These are phyloP conservation scores for Areca catechu DNA, from an alignment of 176 grass and related monocot species.

Conservation along the genomic window DNA sequence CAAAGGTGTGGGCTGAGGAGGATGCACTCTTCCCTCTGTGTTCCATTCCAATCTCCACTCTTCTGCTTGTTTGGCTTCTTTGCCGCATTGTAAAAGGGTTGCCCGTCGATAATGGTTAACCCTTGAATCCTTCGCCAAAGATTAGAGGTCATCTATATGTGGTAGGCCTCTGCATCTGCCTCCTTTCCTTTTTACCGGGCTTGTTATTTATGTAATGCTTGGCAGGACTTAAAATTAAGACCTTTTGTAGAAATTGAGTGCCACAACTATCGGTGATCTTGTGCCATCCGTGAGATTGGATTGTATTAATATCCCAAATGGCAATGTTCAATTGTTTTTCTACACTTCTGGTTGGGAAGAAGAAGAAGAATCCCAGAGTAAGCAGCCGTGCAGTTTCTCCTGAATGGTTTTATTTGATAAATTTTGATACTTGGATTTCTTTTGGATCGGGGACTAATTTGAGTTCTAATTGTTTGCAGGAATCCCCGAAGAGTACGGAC, in stretches of 20 bases:
- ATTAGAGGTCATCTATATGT: no score
- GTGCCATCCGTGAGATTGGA: no score
- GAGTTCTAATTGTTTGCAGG: slow-evolving; percentile 21
- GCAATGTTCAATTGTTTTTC: slow-evolving; percentile 56
- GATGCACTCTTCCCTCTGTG: slow-evolving; percentile 23
- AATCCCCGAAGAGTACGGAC: slow-evolving; percentile 20
- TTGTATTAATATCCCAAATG: slow-evolving; percentile 21
- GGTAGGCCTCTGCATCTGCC: no score
- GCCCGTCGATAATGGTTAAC: slow-evolving; percentile 78
- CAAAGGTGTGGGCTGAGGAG: slow-evolving; percentile 37
- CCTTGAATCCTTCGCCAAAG: background rate
- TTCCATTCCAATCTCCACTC: slow-evolving; percentile 23
- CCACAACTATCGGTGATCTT: no score
- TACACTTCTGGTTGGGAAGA: slow-evolving; percentile 36
- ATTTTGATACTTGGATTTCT: no score
- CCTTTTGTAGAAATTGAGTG: no score
- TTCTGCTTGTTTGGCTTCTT: slow-evolving; percentile 25
- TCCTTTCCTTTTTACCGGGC: no score
- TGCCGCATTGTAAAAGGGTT: slow-evolving; percentile 29
- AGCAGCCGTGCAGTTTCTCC: background rate
- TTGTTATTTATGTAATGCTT: no score
- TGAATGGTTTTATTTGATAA: slow-evolving; percentile 3
- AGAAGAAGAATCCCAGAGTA: slow-evolving; percentile 54
- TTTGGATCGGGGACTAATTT: no score
- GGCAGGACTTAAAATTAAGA: no score